Evolutionary conservation across 2,329 filamentous ascomycete species (phyloP).

Genomic region (Talaromyces sp.): DNA sequence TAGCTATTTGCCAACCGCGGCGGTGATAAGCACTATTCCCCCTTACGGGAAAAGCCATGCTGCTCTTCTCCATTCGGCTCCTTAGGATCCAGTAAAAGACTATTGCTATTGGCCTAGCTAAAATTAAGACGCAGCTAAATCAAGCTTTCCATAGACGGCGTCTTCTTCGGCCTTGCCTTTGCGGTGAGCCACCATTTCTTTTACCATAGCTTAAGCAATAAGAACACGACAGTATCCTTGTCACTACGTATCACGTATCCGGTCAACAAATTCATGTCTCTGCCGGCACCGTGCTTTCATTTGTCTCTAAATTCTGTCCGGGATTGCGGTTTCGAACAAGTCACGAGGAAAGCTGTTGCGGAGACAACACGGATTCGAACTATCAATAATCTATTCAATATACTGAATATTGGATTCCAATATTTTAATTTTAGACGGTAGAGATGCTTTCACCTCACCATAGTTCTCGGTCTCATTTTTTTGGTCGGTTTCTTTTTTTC

Average conservation of each 20-base stretch:
- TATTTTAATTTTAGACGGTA: neutral
- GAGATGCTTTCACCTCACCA: neutral
- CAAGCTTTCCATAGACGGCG: neutral
- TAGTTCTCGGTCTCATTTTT: neutral
- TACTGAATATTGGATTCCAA: neutral
- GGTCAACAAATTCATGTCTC: constrained; percentile 1
- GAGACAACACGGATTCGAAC: neutral
- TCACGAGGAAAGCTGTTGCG: neutral
- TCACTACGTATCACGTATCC: neutral
- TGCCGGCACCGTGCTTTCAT: neutral
- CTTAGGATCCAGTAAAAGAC: no score
- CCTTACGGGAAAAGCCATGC: no score
- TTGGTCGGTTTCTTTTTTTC: constrained; percentile 1
- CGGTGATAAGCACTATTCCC: neutral
- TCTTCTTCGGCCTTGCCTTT: neutral
- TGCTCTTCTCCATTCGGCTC: no score
- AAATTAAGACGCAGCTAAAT: no score
- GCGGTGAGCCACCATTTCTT: neutral
- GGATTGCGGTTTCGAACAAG: neutral
- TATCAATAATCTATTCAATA: neutral
- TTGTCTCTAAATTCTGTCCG: constrained; percentile 1
- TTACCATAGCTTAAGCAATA: neutral
- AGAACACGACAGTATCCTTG: neutral
- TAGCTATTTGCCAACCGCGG: neutral
- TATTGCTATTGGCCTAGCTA: no score